phyloP scores from a whole-genome alignment of 129 eudicot species.

The Escallonia rubra region DNA sequence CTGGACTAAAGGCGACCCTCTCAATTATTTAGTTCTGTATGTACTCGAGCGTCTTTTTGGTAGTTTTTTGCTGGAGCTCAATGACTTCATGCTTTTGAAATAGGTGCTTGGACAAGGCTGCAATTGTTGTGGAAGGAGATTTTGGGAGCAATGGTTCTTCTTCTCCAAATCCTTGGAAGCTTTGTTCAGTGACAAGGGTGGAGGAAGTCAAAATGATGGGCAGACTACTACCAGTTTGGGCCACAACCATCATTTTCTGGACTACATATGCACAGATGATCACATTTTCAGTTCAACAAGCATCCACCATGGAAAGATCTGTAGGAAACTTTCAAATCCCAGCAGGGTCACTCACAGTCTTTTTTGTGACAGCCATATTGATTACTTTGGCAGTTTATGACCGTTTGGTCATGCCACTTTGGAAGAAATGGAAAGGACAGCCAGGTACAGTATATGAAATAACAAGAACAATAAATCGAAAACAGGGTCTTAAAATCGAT shows the following conservation, averaged over 20 bases:
- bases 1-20: too few species aligned
- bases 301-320: constrained; percentile 72
- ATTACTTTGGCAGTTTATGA: constrained; percentile 65
- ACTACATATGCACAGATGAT: constrained; percentile 96
- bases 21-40: too few species aligned
- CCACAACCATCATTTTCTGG: constrained; percentile 93
- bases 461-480: too few species aligned
- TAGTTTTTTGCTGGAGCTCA: too few species aligned
- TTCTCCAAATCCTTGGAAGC: constrained; percentile 78
- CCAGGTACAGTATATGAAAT: constrained; percentile 37
- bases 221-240: constrained; percentile 79
- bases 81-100: neutral
- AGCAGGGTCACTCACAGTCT: constrained; percentile 93
- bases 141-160: constrained; percentile 23
- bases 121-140: constrained; percentile 72
- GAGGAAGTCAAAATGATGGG: constrained; percentile 97
- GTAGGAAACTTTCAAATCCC: constrained; percentile 76
- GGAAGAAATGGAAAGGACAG: constrained; percentile 85
- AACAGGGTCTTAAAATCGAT: too few species aligned
- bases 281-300: constrained; percentile 94
- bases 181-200: constrained; percentile 78
- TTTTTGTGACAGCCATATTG: constrained; percentile 84
- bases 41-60: too few species aligned
- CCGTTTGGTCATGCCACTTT: constrained; percentile 69
- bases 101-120: constrained; percentile 94